Evolutionary conservation across 345 rosid genomes (phyloP).

Genomic region (Sonneratia alba): DNA sequence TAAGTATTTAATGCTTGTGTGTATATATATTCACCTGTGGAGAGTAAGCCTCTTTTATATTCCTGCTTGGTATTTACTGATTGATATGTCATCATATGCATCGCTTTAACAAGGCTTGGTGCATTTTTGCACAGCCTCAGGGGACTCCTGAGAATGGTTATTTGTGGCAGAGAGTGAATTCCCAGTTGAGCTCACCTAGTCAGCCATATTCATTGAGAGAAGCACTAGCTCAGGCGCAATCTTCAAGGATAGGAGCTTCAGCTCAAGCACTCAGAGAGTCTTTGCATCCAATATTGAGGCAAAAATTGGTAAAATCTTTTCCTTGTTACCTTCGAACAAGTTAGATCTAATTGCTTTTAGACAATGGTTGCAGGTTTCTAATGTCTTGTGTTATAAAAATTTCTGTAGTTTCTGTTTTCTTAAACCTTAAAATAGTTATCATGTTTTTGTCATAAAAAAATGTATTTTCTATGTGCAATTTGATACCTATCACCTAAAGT

Average conservation of each 20-base stretch:
- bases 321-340: not conserved
- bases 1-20: constrained; percentile 18
- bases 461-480: not conserved
- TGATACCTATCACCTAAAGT: not conserved
- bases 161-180: constrained; percentile 92
- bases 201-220: constrained; percentile 98
- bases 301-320: constrained; percentile 59
- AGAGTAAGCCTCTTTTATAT: not conserved
- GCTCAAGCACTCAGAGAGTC: constrained; percentile 97
- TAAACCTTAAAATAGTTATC: constrained; percentile 2
- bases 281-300: constrained; percentile 89
- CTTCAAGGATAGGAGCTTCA: constrained; percentile 97
- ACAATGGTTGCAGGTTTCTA: not conserved
- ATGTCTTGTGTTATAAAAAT: not conserved
- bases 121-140: constrained; percentile 50
- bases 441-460: not conserved
- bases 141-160: constrained; percentile 94
- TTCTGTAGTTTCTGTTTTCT: not conserved
- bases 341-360: not conserved
- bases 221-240: constrained; percentile 98
- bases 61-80: not conserved
- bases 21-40: not conserved
- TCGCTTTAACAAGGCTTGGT: not conserved
- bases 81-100: not conserved
- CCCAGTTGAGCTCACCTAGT: constrained; percentile 95